A percentile compares a stretch with the other conserved stretches of the same genome.
Conservation (phyloP, 441 rosid species). For the Euphorbia schlechtendalii region DNA sequence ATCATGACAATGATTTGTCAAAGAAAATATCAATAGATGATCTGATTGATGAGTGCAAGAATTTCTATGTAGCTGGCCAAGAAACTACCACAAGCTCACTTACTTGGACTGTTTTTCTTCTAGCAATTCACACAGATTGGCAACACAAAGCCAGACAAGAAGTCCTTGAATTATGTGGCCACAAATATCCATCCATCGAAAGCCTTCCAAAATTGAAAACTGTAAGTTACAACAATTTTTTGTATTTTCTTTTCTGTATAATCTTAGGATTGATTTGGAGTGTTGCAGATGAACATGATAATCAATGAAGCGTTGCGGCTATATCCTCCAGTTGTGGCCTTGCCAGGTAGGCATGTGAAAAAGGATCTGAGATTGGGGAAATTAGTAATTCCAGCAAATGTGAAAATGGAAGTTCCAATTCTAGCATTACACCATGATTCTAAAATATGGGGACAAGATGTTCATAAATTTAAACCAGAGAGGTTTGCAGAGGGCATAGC, state of each 20-base stretch:
- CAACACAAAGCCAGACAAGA: constrained; percentile 35
- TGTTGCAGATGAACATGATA: constrained; percentile 16
- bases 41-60: constrained; percentile 38
- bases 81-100: constrained; percentile 29
- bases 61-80: constrained; percentile 41
- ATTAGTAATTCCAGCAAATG: constrained; percentile 25
- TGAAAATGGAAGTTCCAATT: constrained; percentile 16
- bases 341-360: constrained; percentile 13
- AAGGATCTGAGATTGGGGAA: constrained; percentile 24
- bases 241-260: no score
- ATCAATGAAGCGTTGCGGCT: constrained; percentile 22
- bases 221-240: constrained; percentile 7
- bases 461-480: constrained; percentile 34
- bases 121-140: constrained; percentile 33
- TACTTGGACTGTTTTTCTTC: constrained; percentile 30
- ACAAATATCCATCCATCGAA: no score
- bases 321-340: constrained; percentile 25
- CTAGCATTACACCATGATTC: constrained; percentile 33
- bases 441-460: constrained; percentile 40
- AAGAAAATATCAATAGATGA: constrained; percentile 26
- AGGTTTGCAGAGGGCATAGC: constrained; percentile 40
- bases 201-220: constrained; percentile 22
- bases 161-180: constrained; percentile 25
- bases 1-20: constrained; percentile 12
- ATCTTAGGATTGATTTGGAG: no score